A percentile compares a stretch with the other conserved stretches of the same genome.
Evolutionary conservation across 1,284 basidiomycete species (phyloP).

Genomic region (Moesziomyces antarcticus): DNA sequence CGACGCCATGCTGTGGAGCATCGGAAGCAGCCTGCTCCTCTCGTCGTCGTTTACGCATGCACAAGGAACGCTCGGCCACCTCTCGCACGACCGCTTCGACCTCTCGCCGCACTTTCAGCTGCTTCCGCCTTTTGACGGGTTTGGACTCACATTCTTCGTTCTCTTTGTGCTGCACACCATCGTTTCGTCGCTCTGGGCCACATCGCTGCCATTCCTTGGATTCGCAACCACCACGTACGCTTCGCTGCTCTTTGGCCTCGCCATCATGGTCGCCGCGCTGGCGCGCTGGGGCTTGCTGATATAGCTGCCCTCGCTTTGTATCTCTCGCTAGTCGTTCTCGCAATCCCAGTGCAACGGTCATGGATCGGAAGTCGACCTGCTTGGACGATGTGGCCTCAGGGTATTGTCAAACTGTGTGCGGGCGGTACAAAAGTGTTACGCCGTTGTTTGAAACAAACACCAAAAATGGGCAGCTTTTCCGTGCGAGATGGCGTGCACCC

Average conservation of each 20-base stretch:
- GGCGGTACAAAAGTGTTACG: no score
- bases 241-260: conserved; percentile 56
- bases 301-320: conserved; percentile 4
- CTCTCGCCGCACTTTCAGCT: conserved; percentile 41
- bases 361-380: no score
- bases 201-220: conserved; percentile 51
- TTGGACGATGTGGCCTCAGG: no score
- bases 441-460: background rate
- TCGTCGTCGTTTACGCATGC: conserved; percentile 56
- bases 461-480: no score
- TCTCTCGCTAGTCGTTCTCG: no score
- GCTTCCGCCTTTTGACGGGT: conserved; percentile 37
- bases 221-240: conserved; percentile 58
- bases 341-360: no score
- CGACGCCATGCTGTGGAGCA: conserved; percentile 62
- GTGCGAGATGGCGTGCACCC: background rate
- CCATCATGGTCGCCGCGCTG: conserved; percentile 51
- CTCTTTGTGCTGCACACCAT: conserved; percentile 56
- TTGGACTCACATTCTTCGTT: conserved; percentile 36
- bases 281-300: conserved; percentile 60
- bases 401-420: no score
- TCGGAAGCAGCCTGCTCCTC: conserved; percentile 56
- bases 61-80: conserved; percentile 45
- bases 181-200: conserved; percentile 54
- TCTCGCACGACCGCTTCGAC: conserved; percentile 22